Conservation (phyloP, 495 filamentous ascomycete genomes). For the Aspergillus funiculosus region DNA sequence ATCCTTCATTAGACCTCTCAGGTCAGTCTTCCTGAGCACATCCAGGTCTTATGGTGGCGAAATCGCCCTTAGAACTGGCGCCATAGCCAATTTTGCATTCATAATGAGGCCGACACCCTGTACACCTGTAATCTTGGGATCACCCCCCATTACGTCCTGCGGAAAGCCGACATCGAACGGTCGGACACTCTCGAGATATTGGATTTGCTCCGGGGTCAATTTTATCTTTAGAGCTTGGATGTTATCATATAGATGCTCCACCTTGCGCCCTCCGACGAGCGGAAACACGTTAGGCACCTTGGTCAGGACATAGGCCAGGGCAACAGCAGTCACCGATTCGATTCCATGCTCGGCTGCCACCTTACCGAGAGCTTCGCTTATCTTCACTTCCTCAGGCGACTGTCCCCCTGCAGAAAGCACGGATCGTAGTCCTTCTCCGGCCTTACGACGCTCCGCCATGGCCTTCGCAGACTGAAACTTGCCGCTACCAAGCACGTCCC, state of each 20-base stretch:
- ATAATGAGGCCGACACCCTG: conserved; percentile 4
- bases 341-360: conserved; percentile 48
- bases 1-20: too few species aligned
- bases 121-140: conserved; percentile 29
- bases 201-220: conserved; percentile 8
- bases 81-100: conserved; percentile 9
- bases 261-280: conserved; percentile 58
- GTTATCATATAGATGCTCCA: conserved; percentile 59
- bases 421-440: conserved; percentile 6
- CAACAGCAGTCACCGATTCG: conserved; percentile 48
- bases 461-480: conserved; percentile 27
- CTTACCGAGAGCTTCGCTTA: conserved; percentile 44
- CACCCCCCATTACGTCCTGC: conserved; percentile 38
- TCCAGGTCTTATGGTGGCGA: neutral
- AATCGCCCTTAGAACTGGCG: conserved; percentile 8
- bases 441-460: conserved; percentile 34
- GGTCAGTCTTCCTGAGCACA: too few species aligned
- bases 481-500: conserved; percentile 10
- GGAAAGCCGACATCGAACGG: conserved; percentile 51
- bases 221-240: conserved; percentile 40
- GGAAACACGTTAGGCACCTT: conserved; percentile 65
- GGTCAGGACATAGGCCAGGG: conserved; percentile 49
- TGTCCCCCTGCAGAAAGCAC: conserved; percentile 3
- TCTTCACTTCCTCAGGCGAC: conserved; percentile 36
- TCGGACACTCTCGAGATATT: conserved; percentile 34